Base-by-base conservation (phyloP, 768 basidiomycete species). In the Multifurca ochricompacta region DNA sequence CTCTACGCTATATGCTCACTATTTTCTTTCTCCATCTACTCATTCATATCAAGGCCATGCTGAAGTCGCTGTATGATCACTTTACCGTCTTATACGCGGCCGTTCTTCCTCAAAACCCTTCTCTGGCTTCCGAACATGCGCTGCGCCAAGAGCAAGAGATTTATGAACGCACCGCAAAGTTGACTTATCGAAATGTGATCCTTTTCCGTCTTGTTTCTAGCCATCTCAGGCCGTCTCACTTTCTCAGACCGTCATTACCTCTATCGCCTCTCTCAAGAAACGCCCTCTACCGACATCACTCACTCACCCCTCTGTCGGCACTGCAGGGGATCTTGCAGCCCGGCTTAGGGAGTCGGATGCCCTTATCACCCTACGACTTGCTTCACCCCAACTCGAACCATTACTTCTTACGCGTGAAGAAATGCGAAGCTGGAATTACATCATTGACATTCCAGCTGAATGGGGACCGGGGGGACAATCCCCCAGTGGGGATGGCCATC, bases 61-160 rank as follows among this genome's bases (percentile, higher is more conserved):
- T 93, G 56, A 85, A 85, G 67, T 76, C 71, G 0, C 70, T 93
- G 10, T 84, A 83, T 62, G 80, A 86, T 23, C 85, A 87, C 63
- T 93, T 89, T 63, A 59, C 72, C 28, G 71, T 81, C 21, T 70
- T 93, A 2, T 93, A 93, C 70, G 70, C 78, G 8, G 53, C 68
- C 8, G 70, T 91, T 42, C 68, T 78, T 3, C 68, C 78, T 2
- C 54, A 68, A 13, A 74, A 83, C 54, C 82, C 86, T 0, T 70
- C 74, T 21, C 66, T 93, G 18, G 86, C 90, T 0, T 70, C 82
- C 0, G 82, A 90, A 49, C 87, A 95, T 69, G 82, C 92, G 3
- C 75, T 91, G 9, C 77, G 72, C 45, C 91, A 95, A 63, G 92
- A 95, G 64, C 78, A 80, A 31, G 84, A 91, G 55, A 75, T 91